Evolutionary conservation across 371 early-diverging fungal species (phyloP).

Genomic region (Mucor piriformis): DNA sequence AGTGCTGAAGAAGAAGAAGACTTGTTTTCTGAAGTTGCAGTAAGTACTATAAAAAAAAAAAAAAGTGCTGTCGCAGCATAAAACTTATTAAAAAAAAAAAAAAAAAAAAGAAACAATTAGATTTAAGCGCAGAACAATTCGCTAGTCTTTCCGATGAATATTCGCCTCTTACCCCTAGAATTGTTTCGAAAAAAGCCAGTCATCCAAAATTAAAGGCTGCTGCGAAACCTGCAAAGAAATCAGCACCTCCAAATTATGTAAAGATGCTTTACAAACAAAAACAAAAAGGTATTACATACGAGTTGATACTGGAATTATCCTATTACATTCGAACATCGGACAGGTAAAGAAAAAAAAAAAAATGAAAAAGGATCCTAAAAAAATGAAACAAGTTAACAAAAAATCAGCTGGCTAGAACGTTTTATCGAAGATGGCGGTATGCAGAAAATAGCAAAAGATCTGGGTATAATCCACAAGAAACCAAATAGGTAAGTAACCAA

Average conservation of each 20-base stretch:
- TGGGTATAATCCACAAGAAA: slow-evolving; percentile 56
- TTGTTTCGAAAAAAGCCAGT: slow-evolving; percentile 9
- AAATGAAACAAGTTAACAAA: not conserved
- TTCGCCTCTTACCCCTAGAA: slow-evolving; percentile 4
- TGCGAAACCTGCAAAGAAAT: not conserved
- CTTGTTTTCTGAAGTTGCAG: slow-evolving; percentile 27
- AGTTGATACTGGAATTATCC: slow-evolving; percentile 26
- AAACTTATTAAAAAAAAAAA: not conserved
- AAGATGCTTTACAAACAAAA: slow-evolving; percentile 25
- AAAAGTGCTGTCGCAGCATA: too few species aligned
- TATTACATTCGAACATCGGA: slow-evolving; percentile 30
- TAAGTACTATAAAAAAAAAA: slow-evolving; percentile 9
- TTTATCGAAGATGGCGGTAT: slow-evolving; percentile 75
- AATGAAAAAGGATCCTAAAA: not conserved
- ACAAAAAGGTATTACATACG: slow-evolving; percentile 24
- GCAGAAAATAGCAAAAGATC: slow-evolving; percentile 64
- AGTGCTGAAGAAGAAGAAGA: slow-evolving; percentile 19
- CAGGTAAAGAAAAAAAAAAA: slow-evolving; percentile 6
- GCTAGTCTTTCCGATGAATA: slow-evolving; percentile 21
- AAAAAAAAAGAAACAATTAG: slow-evolving; percentile 22
- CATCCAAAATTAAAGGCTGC: slow-evolving; percentile 1
- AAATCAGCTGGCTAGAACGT: slow-evolving; percentile 52
- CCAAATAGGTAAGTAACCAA: slow-evolving; percentile 33
- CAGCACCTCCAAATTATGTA: slow-evolving; percentile 26
- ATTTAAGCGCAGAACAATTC: slow-evolving; percentile 24